These are phyloP conservation scores for Haberlea rhodopensis DNA, from an alignment of 257 asterid genomes.

Conservation along the genomic window DNA sequence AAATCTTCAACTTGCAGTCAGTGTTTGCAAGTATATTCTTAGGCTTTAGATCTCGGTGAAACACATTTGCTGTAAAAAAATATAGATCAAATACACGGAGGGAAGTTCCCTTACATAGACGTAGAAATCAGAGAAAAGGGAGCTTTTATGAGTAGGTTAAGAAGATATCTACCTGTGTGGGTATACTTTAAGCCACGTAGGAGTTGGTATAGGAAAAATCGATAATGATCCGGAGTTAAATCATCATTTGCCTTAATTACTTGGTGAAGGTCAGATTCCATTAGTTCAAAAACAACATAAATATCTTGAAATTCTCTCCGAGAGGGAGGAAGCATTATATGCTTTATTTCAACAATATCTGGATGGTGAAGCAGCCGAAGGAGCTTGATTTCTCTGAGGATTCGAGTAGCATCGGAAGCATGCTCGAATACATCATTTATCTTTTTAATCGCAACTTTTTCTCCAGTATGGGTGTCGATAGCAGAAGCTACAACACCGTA, in stretches of 20 bases:
- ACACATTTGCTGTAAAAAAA: slow-evolving; percentile 68
- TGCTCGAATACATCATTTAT: slow-evolving; percentile 95
- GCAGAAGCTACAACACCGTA: slow-evolving; percentile 96
- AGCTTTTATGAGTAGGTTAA: slow-evolving; percentile 11
- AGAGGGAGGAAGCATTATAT: slow-evolving; percentile 96
- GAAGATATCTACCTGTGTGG: slow-evolving; percentile 61
- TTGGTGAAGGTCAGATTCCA: slow-evolving; percentile 99
- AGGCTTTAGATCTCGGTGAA: slow-evolving; percentile 93
- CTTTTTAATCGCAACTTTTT: slow-evolving; percentile 90
- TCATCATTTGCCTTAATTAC: slow-evolving; percentile 93
- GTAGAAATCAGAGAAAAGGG: slow-evolving; percentile 5
- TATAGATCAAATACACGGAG: slow-evolving; percentile 21
- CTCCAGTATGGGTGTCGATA: slow-evolving; percentile 80
- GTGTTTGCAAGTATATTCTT: slow-evolving; percentile 95
- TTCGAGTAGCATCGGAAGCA: slow-evolving; percentile 92
- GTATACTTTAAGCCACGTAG: slow-evolving; percentile 83
- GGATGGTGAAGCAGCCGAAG: slow-evolving; percentile 92
- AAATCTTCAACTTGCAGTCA: slow-evolving; percentile 94
- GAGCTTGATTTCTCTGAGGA: slow-evolving; percentile 92
- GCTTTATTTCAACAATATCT: slow-evolving; percentile 88
- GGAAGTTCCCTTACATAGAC: slow-evolving; percentile 1
- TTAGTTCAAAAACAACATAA: slow-evolving; percentile 84
- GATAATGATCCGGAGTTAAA: slow-evolving; percentile 89
- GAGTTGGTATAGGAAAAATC: slow-evolving; percentile 89
- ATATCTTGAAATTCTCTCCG: slow-evolving; percentile 89